A percentile compares a stretch with the other conserved stretches of the same genome.
Conservation (phyloP, 768 basidiomycete genomes). For the Leccinum pellstonianum region DNA sequence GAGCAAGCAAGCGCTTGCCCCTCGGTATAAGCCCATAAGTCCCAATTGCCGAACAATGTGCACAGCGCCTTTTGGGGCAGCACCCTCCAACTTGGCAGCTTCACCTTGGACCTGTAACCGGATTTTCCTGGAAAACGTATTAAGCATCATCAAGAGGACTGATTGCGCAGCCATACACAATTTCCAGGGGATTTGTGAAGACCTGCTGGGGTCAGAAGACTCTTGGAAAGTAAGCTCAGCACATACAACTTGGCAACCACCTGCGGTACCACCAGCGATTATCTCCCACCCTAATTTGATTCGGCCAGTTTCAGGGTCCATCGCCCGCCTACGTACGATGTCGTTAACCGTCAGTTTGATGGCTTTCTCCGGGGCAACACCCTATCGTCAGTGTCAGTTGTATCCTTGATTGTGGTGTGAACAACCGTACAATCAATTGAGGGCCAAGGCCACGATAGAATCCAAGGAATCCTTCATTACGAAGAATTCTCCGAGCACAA, state of each 20-base stretch:
- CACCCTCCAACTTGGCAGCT: slow-evolving; percentile 83
- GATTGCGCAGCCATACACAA: slow-evolving; percentile 60
- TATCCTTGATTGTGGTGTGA: not conserved
- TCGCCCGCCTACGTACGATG: slow-evolving; percentile 75
- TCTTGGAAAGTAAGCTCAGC: slow-evolving; percentile 7
- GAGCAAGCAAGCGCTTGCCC: slow-evolving; percentile 88
- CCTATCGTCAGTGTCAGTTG: slow-evolving; percentile 44
- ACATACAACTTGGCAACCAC: slow-evolving; percentile 97
- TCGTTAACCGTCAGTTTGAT: slow-evolving; percentile 98
- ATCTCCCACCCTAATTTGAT: slow-evolving; percentile 93
- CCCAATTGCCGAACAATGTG: slow-evolving; percentile 95
- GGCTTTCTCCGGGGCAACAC: slow-evolving; percentile 95
- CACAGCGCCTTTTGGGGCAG: slow-evolving; percentile 76
- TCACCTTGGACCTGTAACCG: slow-evolving; percentile 95
- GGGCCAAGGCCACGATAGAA: slow-evolving; percentile 97
- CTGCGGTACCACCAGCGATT: slow-evolving; percentile 87
- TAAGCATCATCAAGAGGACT: not conserved
- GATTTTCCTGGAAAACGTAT: slow-evolving; percentile 64
- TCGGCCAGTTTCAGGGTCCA: slow-evolving; percentile 93
- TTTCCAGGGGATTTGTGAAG: slow-evolving; percentile 97
- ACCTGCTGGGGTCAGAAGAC: slow-evolving; percentile 48
- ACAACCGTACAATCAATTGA: slow-evolving; percentile 72
- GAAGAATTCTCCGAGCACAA: slow-evolving; percentile 90
- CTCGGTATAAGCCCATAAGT: slow-evolving; percentile 88
- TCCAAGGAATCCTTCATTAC: slow-evolving; percentile 91